phyloP scores from a whole-genome alignment of 805 yeast species.

The Lipomyces kockii region DNA sequence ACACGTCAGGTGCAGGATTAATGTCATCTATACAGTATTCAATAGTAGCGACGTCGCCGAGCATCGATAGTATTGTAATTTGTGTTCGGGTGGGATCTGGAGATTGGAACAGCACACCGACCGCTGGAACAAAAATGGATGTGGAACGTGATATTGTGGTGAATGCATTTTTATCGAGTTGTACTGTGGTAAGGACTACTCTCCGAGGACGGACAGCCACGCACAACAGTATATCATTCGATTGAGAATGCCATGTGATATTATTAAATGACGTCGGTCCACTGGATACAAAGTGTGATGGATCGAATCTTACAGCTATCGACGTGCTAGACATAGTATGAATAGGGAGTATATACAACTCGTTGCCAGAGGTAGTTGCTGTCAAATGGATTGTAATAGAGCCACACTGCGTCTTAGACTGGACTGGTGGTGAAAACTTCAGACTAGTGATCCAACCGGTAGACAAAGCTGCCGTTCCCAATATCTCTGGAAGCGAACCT shows the following conservation, averaged over 20 bases:
- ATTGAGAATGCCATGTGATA: not conserved
- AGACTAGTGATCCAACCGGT: conserved; percentile 24
- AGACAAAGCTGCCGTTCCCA: conserved; percentile 1
- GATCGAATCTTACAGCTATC: not conserved
- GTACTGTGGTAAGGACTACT: not conserved
- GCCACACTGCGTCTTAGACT: not conserved
- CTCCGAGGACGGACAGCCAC: not conserved
- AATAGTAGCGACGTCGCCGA: conserved; percentile 2
- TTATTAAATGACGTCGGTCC: not conserved
- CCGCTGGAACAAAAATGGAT: conserved; percentile 1
- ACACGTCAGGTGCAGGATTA: not conserved
- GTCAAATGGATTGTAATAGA: not conserved
- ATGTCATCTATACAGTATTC: not conserved
- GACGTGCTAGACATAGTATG: not conserved
- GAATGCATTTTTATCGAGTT: not conserved
- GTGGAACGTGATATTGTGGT: not conserved
- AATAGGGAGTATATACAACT: not conserved
- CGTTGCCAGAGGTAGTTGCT: conserved; percentile 5
- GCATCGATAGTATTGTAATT: not conserved
- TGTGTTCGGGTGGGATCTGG: not conserved
- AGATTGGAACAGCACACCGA: not conserved
- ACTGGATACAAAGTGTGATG: not conserved
- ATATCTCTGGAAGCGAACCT: not conserved
- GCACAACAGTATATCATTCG: not conserved
- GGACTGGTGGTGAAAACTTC: conserved; percentile 23